phyloP scores from a whole-genome alignment of 148 eudicot genomes.

The Fagopyrum tataricum region DNA sequence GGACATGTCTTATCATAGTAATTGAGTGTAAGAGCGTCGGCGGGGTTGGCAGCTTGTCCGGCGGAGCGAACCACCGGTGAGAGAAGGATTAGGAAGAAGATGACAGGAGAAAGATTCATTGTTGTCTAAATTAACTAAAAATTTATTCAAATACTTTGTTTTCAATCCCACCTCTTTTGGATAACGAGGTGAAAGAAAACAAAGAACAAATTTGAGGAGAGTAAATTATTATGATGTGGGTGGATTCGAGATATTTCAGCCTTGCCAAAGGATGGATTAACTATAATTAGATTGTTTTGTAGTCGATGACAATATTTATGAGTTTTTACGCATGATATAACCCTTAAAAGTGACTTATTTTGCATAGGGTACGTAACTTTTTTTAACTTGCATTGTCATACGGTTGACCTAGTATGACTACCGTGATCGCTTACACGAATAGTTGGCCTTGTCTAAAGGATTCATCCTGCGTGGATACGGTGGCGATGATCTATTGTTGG shows the following conservation, averaged over 20 bases:
- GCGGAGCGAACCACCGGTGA: neutral
- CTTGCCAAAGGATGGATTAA: neutral
- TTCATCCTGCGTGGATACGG: no score
- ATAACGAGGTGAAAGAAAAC: neutral
- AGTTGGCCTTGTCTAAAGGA: no score
- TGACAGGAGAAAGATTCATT: conserved; percentile 12
- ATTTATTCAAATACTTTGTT: neutral
- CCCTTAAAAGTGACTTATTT: no score
- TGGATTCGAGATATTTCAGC: conserved; percentile 34
- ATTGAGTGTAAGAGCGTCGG: conserved; percentile 17
- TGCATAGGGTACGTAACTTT: no score
- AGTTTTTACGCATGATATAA: no score
- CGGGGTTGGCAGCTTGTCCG: neutral
- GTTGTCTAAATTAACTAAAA: neutral
- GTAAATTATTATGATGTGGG: conserved; percentile 10
- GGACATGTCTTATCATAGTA: conserved; percentile 53
- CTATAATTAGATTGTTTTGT: no score
- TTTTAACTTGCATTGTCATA: no score
- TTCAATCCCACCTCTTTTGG: neutral
- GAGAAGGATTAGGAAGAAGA: conserved; percentile 14
- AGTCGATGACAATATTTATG: no score
- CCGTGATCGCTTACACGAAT: no score
- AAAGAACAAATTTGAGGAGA: neutral
- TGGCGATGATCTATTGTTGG: no score
- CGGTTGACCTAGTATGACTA: no score